A percentile compares a stretch with the other conserved stretches of the same genome.
Conservation (phyloP, 768 basidiomycete genomes). For the Terana coerulea region DNA sequence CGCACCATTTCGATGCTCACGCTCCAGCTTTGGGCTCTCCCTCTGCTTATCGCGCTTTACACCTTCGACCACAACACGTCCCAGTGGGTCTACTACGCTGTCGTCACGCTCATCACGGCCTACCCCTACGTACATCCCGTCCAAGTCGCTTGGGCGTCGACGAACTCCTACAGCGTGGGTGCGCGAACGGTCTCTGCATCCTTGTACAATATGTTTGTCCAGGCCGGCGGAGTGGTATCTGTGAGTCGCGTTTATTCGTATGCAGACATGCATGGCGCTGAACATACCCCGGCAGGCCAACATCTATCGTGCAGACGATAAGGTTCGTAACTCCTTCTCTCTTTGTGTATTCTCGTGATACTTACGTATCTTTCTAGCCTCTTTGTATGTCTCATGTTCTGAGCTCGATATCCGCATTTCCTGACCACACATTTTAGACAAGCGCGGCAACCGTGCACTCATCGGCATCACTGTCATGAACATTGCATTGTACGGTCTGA, state of each 20-base stretch:
- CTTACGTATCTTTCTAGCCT: constrained; percentile 11
- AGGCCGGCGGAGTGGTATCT: constrained; percentile 48
- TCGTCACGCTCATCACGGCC: constrained; percentile 51
- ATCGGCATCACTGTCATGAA: constrained; percentile 55
- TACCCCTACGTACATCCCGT: constrained; percentile 41
- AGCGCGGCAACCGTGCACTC: constrained; percentile 53
- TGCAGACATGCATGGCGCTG: not conserved
- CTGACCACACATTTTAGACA: constrained; percentile 36
- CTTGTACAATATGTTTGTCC: constrained; percentile 64
- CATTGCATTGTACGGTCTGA: constrained; percentile 45
- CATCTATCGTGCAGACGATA: constrained; percentile 52
- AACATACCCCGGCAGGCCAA: constrained; percentile 36
- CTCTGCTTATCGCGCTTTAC: constrained; percentile 54
- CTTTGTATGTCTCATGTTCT: constrained; percentile 19
- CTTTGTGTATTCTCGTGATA: constrained; percentile 30
- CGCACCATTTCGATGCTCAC: constrained; percentile 47
- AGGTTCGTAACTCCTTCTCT: constrained; percentile 23
- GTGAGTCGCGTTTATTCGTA: constrained; percentile 27
- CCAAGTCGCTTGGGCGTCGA: constrained; percentile 49
- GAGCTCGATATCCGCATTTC: not conserved
- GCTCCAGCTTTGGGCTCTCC: constrained; percentile 59
- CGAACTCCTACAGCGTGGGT: constrained; percentile 58
- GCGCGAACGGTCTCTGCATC: constrained; percentile 43
- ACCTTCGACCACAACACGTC: constrained; percentile 45
- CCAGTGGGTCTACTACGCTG: constrained; percentile 53